Base-by-base conservation (phyloP, 108 stramenopile genomes). In the Phaeodactylum tricornutum region DNA sequence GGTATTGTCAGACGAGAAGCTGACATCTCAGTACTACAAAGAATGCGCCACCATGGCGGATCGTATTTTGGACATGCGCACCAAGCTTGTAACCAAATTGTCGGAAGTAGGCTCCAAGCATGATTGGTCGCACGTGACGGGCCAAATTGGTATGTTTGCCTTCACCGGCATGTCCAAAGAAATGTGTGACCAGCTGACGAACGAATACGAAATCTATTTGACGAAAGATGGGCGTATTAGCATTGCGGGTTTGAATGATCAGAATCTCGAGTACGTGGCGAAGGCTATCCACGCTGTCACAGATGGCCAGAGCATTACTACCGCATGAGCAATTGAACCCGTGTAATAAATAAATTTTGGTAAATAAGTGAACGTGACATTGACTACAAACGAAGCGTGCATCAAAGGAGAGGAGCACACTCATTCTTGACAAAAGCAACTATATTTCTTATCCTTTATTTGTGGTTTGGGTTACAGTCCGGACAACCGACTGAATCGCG, bases 71-170 rank as follows among this genome's bases (percentile, higher is more conserved):
- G 33, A 45, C 36, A 98, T 98, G 96, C 70, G 98, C 35, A 40
- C 45, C 3, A 56, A 44, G 47, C 71, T 99, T 51, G 79, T 90
- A 29, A 50, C 66, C 29, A 67, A 78, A 12, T 65, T 99, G 57
- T 73, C 77, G 33, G 80, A 67, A 28, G 81, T 65, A 15, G 92
- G 94, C 34, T 79, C 80, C 43, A 59, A 63, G 0, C 87, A 83
- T 57, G 74, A 91, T 55, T 99, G 98, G 98, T 67, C 69, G 38
- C 98, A 99, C 72, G 79, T 99, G 21, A 89, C 92, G 1, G 33
- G 11, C 33, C 5, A 41, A n/a, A 98, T 97, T 65, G 98, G 98
- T 33, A 99, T 99, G 98, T 99, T 99, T 81, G 95, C 94, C 58
- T 99, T 64, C 66, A 93, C 90, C 12, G 96, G 98, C 38, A 87